Percentiles rank a stretch among this genome's conserved stretches.
These are phyloP conservation scores for Porpolomopsis calyptriformis DNA, from an alignment of 768 basidiomycete genomes.

Conservation along the genomic window DNA sequence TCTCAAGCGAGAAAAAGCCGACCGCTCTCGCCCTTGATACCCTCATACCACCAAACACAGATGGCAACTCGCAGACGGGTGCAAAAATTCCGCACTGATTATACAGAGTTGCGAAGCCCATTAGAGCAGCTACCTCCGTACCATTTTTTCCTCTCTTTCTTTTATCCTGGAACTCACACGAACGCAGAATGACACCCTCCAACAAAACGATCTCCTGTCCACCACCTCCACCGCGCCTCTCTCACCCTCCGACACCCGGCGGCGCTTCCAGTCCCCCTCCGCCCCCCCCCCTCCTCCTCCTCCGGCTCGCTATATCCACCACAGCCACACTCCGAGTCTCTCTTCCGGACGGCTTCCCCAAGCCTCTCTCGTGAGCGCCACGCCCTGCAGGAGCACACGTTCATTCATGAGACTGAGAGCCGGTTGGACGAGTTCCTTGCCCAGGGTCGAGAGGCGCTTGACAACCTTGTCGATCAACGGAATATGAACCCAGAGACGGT, in stretches of 20 bases:
- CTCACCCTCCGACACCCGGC: constrained; percentile 50
- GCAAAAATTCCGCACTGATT: constrained; percentile 84
- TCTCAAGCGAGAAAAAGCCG: constrained; percentile 93
- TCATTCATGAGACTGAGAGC: constrained; percentile 72
- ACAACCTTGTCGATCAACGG: constrained; percentile 86
- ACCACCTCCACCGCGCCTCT: constrained; percentile 27
- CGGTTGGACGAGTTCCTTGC: constrained; percentile 84
- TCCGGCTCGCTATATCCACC: constrained; percentile 56
- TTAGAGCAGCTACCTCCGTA: constrained; percentile 49
- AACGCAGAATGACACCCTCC: constrained; percentile 43
- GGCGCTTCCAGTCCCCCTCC: constrained; percentile 49
- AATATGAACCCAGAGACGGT: constrained; percentile 78
- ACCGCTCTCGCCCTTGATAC: constrained; percentile 8
- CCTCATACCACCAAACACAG: constrained; percentile 36
- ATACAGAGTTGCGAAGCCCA: constrained; percentile 67
- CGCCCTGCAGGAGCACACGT: constrained; percentile 81
- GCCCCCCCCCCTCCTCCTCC: constrained; percentile 58
- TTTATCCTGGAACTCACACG: neutral
- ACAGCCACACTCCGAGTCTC: constrained; percentile 30
- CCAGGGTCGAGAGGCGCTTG: constrained; percentile 84
- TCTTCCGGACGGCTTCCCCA: neutral
- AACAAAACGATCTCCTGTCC: constrained; percentile 18
- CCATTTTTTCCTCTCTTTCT: constrained; percentile 11
- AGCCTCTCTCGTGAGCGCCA: constrained; percentile 52
- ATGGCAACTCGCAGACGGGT: constrained; percentile 74